Base-by-base conservation (phyloP, 202 grass and related monocot genomes). In the Dendrocalamus latiflorus region DNA sequence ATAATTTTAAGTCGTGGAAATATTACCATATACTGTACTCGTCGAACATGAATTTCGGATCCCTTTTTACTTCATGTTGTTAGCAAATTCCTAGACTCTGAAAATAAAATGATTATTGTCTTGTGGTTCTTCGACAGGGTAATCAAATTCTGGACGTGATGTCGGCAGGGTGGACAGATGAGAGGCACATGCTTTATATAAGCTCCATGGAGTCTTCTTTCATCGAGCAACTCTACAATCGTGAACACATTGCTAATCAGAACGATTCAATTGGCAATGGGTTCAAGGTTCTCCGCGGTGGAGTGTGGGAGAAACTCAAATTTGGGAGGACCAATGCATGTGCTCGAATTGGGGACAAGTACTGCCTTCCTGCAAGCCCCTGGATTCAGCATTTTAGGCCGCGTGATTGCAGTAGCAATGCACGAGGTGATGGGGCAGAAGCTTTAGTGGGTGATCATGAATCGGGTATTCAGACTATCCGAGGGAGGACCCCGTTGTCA, bases 131-230 rank as follows among this genome's bases (percentile, higher is more conserved):
- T 68, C 74, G 45, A 86, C 69, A 94, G 91, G 86, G 65, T 9
- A 83, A 83, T 82, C 48, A 33, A 62, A 76, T 71, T 20, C 26
- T 74, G 24, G 41, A 81, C 70, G 13, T 68, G 33, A 55, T 56
- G 78, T 86, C 90, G 0, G 64, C 81, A 5, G 93, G 90, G 33
- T 96, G 93, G 93, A 96, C 93, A 58, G 74, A 97, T 36, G 94
- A 97, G 85, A 94, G 89, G 39, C 91, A 97, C 82, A 85, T 86
- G 67, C 12, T 72, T 9, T 97, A 97, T 48, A 89, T 97, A 81
- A 92, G 72, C 86, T 97, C 87, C 20, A 89, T 97, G 83, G 94
- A 97, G 55, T 79, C 84, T 22, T 92, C 89, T 56, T 97, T 97
- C 45, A 6, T 96, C 17, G 43, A 91, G 14, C 90, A 87, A 53